Base-by-base conservation (phyloP, 257 asterid genomes). In the Cordia subcordata region DNA sequence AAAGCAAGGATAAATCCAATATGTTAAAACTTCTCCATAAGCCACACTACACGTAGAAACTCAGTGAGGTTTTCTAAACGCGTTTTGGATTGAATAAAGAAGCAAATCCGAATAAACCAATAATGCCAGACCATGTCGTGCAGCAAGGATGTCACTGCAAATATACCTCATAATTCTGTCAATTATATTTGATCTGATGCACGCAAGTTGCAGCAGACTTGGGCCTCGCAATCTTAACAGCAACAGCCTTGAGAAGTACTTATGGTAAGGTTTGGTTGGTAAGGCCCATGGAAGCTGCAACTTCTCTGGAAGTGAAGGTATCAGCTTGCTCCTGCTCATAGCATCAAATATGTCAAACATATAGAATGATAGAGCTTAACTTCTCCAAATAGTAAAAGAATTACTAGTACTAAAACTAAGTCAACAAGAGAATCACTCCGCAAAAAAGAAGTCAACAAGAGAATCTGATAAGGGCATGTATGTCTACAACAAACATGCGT, bases 251-350 rank as follows among this genome's bases (percentile, higher is more conserved):
- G 9, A 54, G 19, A 45, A 42, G 55, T 42, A 70, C 61, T 86
- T 81, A 86, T 55, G 82, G 97, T 39, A 85, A 68, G 19, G 94
- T 76, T 72, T 72, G 82, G 81, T 85, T 87, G 66, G 68, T 76
- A 65, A 93, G 82, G 13, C 96, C 94, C 97, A 93, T 89, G 1
- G 97, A 83, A 60, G 81, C 93, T 19, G 91, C 97, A 55, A 81
- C 79, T 79, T 93, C 95, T 61, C 78, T 87, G 44, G 94, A 85
- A 60, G 95, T 71, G 54, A 65, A 78, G 20, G 67, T 71, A 68
- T 93, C 99, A 68, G 94, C 99, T 83, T 93, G 99, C 71, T 77
- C 97, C 99, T 93, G 99, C 68, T 58, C 67, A 60, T 66, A 16
- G 60, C 54, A 52, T 8, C 55, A 54, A 11, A 61, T 39, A 62